Percentiles rank a stretch among this genome's conserved stretches.
phyloP scores from a whole-genome alignment of 805 yeast species.

The Candida piceae region DNA sequence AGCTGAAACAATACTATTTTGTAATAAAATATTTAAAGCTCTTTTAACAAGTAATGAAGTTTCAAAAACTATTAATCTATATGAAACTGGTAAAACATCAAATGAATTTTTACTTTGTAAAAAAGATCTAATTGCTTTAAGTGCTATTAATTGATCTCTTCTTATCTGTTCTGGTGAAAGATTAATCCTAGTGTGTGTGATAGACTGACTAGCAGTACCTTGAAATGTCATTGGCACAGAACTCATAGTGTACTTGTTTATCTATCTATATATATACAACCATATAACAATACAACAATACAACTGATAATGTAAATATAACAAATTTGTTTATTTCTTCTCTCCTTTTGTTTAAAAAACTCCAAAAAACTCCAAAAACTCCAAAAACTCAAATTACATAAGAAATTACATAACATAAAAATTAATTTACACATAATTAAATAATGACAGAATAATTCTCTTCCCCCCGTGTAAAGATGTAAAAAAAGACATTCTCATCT shows the following conservation, averaged over 20 bases:
- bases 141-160: slow-evolving; percentile 67
- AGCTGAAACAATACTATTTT: slow-evolving; percentile 92
- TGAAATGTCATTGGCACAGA: not conserved
- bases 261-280: not conserved
- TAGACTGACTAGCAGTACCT: too few species aligned
- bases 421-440: too few species aligned
- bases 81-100: slow-evolving; percentile 94
- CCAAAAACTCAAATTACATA: too few species aligned
- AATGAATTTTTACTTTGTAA: slow-evolving; percentile 88
- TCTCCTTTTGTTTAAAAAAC: too few species aligned
- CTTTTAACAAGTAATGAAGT: slow-evolving; percentile 86
- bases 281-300: too few species aligned
- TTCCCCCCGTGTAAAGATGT: too few species aligned
- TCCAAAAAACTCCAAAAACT: too few species aligned
- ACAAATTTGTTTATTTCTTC: too few species aligned
- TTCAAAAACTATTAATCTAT: slow-evolving; percentile 87
- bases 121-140: slow-evolving; percentile 77
- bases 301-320: too few species aligned
- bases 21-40: slow-evolving; percentile 81
- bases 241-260: not conserved
- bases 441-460: too few species aligned
- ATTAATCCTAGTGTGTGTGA: not conserved
- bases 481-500: too few species aligned
- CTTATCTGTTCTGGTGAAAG: slow-evolving; percentile 28
- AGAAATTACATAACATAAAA: too few species aligned